Evolutionary conservation across 176 grass and related monocot species (phyloP).

Genomic region (Metroxylon sagu): DNA sequence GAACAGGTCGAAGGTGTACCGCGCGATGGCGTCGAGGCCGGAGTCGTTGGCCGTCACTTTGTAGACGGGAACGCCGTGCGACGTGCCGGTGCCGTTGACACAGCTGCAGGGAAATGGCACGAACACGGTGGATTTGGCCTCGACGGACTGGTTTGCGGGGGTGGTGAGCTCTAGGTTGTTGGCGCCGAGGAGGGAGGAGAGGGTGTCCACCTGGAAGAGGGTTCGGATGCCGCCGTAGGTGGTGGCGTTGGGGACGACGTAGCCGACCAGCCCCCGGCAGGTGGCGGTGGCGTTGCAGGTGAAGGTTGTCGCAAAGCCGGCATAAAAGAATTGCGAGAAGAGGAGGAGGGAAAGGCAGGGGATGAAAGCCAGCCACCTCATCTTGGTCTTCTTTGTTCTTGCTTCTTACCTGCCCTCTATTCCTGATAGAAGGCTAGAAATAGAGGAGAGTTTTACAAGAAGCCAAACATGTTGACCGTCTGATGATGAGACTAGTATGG

Average conservation of each 20-base stretch:
- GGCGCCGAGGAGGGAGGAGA: constrained; percentile 38
- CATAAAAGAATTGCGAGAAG: constrained; percentile 1
- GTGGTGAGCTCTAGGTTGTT: constrained; percentile 9
- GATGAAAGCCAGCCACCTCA: constrained; percentile 5
- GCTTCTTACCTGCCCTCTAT: background rate
- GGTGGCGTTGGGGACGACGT: constrained; percentile 40
- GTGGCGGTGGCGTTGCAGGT: constrained; percentile 16
- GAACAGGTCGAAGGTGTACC: constrained; percentile 26
- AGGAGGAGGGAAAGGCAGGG: constrained; percentile 10
- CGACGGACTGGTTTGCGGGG: background rate
- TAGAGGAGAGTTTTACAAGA: too few species aligned
- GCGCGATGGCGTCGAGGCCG: constrained; percentile 40
- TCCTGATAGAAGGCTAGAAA: background rate
- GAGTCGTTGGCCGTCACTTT: constrained; percentile 27
- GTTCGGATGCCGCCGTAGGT: constrained; percentile 41
- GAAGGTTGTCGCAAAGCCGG: constrained; percentile 34
- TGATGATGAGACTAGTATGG: too few species aligned
- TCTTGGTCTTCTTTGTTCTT: background rate
- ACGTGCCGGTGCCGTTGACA: constrained; percentile 23
- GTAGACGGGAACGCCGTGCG: constrained; percentile 35
- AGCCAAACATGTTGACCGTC: too few species aligned
- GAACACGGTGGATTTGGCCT: constrained; percentile 6
- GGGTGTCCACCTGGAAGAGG: constrained; percentile 42
- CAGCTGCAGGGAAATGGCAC: constrained; percentile 62
- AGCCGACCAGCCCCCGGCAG: constrained; percentile 48